These are phyloP conservation scores for Babjeviella inositovora DNA, from an alignment of 805 yeast species.

Conservation along the genomic window DNA sequence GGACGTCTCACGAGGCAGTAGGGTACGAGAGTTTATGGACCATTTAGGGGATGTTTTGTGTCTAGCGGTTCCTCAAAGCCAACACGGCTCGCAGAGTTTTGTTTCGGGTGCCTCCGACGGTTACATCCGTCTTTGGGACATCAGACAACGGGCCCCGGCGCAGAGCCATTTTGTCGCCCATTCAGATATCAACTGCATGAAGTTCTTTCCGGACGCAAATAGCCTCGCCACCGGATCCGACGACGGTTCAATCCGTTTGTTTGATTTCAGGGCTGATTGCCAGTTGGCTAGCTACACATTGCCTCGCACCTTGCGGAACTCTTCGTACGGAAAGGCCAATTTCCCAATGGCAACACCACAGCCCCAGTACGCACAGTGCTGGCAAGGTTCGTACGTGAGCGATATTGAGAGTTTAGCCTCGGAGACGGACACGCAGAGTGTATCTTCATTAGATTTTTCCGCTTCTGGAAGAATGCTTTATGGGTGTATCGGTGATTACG, in stretches of 20 bases:
- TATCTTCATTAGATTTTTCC: constrained; percentile 59
- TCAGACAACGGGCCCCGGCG: constrained; percentile 25
- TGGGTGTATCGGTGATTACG: constrained; percentile 60
- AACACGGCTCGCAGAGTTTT: constrained; percentile 15
- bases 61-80: constrained; percentile 13
- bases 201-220: constrained; percentile 55
- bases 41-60: constrained; percentile 62
- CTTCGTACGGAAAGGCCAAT: no score
- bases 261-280: constrained; percentile 68
- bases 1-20: constrained; percentile 54
- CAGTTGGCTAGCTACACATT: constrained; percentile 34
- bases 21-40: constrained; percentile 37
- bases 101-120: constrained; percentile 60
- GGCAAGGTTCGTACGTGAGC: no score
- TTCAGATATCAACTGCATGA: constrained; percentile 47
- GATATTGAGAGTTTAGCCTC: no score
- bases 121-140: constrained; percentile 50
- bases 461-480: constrained; percentile 60
- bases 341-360: background rate
- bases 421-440: constrained; percentile 48
- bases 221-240: constrained; percentile 67
- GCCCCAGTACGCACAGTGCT: no score
- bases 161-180: constrained; percentile 37
- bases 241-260: constrained; percentile 54
- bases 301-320: constrained; percentile 3